phyloP scores from a whole-genome alignment of 495 filamentous ascomycete species.

The Penicillium samsonianum region DNA sequence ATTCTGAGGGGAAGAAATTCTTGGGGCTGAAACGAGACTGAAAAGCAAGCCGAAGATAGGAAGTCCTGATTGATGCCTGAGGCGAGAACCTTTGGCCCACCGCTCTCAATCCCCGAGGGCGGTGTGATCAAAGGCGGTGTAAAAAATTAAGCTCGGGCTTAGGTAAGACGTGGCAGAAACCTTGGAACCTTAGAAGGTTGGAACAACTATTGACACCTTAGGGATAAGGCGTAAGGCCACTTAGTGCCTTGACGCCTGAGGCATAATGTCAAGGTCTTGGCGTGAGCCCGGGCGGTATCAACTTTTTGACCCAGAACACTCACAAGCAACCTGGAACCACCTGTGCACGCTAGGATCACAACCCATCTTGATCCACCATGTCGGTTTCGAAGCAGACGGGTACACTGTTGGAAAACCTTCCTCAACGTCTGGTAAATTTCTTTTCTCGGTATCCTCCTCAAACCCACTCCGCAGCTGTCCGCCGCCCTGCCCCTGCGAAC shows the following conservation, averaged over 20 bases:
- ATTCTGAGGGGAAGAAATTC: constrained; percentile 4
- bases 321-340: constrained; percentile 2
- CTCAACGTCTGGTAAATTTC: constrained; percentile 77
- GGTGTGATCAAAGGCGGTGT: background rate
- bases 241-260: background rate
- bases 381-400: constrained; percentile 14
- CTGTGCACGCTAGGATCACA: background rate
- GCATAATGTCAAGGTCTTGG: background rate
- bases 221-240: background rate
- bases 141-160: background rate
- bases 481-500: constrained; percentile 39
- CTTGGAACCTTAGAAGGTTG: no score
- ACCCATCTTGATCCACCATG: constrained; percentile 27
- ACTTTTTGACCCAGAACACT: constrained; percentile 20
- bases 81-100: background rate
- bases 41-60: constrained; percentile 24
- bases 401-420: constrained; percentile 39
- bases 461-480: constrained; percentile 43
- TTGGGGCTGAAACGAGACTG: constrained; percentile 16
- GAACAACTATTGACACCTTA: background rate
- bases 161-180: background rate
- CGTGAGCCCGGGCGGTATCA: constrained; percentile 12
- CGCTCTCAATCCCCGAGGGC: no score
- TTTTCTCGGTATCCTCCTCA: constrained; percentile 84
- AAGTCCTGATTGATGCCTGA: constrained; percentile 5